These are phyloP conservation scores for Penicillium sp. DNA, from an alignment of 2,329 filamentous ascomycete genomes.

Conservation along the genomic window DNA sequence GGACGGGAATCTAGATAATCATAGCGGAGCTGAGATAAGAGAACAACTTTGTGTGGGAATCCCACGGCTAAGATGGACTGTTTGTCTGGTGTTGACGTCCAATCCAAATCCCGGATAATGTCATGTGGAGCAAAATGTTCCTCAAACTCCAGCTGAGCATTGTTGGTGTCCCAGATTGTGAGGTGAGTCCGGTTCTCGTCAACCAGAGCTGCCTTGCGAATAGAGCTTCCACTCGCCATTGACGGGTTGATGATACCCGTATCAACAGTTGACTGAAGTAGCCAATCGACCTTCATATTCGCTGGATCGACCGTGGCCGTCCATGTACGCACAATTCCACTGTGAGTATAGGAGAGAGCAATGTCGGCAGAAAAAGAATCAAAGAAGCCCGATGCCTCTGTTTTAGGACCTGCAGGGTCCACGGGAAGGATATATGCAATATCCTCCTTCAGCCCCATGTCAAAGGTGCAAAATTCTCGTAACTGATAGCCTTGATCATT, in stretches of 20 bases:
- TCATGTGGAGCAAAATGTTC: constrained; percentile 71
- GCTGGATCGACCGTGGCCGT: constrained; percentile 69
- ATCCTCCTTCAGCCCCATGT: constrained; percentile 57
- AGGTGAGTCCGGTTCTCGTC: constrained; percentile 69
- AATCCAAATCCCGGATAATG: constrained; percentile 81
- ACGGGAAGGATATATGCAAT: constrained; percentile 69
- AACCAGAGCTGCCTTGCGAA: constrained; percentile 82
- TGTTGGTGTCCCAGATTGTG: constrained; percentile 88
- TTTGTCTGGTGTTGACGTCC: constrained; percentile 86
- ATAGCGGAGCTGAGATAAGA: constrained; percentile 84
- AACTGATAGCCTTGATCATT: constrained; percentile 49
- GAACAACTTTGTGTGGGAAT: constrained; percentile 78
- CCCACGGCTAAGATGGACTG: constrained; percentile 91
- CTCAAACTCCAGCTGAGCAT: constrained; percentile 76
- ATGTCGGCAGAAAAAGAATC: constrained; percentile 85
- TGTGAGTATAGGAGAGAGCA: constrained; percentile 76
- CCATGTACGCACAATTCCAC: constrained; percentile 78
- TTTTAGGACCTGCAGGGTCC: constrained; percentile 75
- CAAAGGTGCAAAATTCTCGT: constrained; percentile 68
- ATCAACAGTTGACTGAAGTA: constrained; percentile 76
- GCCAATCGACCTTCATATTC: constrained; percentile 68
- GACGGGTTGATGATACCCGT: constrained; percentile 71
- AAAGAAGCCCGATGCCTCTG: constrained; percentile 71
- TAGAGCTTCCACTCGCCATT: constrained; percentile 78
- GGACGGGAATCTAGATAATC: constrained; percentile 85